Evolutionary conservation across 345 rosid genomes (phyloP), one percentile per base, ranked within the genome.

Genomic region (Pistacia vera): DNA sequence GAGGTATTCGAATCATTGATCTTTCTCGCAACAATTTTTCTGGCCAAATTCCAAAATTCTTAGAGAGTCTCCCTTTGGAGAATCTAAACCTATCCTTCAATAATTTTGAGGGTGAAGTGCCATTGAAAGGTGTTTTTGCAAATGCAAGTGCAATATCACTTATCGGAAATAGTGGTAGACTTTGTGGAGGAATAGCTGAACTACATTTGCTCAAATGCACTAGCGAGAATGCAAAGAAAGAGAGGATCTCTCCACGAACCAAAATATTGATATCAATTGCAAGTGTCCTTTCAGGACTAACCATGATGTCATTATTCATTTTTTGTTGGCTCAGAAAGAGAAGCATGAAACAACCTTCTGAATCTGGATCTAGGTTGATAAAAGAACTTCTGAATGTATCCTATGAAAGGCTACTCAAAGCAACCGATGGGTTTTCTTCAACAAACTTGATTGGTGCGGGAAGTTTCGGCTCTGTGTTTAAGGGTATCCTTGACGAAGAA

Each of bases 71-170:
- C 46, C 1, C 33, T 4, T 36, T 81, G 36, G 17, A 54, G 7
- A 33, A 69, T 55, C 66, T 85, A 4, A 80, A 82, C 69, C 17
- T 82, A 7, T 85, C 85, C 1, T 8, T 62, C 6, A 84, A 81
- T 61, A 55, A 75, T n/a, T 64, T 84, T 0, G 68, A 84, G 4
- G 85, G 83, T 11, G 57, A 3, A 57, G 55, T 82, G 18, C 81
- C 88, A 64, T 44, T 5, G 8, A n/a, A 75, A 72, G 79, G 84
- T 56, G 61, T 63, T 11, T 85, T 85, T 20, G 7, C 63, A 22
- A 82, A 85, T 57, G 41, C 69, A 9, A 59, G 62, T 44, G 68
- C 35, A 51, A 66, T 38, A 30, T 77, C 56, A 1, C 20, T 84
- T 14, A 55, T 17, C 12, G 80, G 83, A 48, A 79, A 81, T 30